Percentiles rank a stretch among this genome's conserved stretches.
Conservation (phyloP, 495 filamentous ascomycete genomes). For the Amphirosellinia nigrospora region DNA sequence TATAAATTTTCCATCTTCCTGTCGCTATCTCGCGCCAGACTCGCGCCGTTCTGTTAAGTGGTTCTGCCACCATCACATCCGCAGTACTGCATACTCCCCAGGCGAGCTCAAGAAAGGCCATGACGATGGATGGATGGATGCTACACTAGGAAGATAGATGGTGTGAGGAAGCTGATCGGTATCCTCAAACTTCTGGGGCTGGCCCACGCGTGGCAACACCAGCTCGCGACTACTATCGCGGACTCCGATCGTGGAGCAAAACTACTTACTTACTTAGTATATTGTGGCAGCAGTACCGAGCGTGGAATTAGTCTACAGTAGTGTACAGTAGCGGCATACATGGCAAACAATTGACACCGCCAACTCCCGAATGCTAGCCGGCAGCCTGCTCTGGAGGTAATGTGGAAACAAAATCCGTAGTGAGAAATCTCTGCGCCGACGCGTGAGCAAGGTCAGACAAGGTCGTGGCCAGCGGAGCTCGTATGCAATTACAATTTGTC, state of each 20-base stretch:
- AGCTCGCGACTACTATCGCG: constrained; percentile 20
- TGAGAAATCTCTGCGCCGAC: constrained; percentile 25
- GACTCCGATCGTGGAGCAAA: neutral
- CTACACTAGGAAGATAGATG: neutral
- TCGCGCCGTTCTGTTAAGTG: constrained; percentile 14
- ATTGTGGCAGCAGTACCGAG: constrained; percentile 3
- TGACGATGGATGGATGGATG: constrained; percentile 6
- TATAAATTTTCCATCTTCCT: constrained; percentile 3
- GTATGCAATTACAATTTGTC: constrained; percentile 16
- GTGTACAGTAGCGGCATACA: constrained; percentile 4
- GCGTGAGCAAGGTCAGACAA: constrained; percentile 27
- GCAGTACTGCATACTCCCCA: constrained; percentile 6
- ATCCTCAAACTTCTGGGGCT: constrained; percentile 25
- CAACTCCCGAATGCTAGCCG: neutral
- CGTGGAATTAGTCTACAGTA: constrained; percentile 4
- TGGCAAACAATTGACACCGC: neutral
- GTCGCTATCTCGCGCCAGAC: constrained; percentile 19
- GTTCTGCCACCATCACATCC: constrained; percentile 13
- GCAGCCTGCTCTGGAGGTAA: constrained; percentile 4
- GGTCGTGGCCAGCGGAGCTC: constrained; percentile 18
- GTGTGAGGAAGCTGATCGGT: constrained; percentile 20
- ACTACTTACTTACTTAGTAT: neutral
- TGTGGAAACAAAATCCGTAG: constrained; percentile 19
- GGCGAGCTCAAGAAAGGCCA: neutral
- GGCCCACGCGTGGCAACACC: constrained; percentile 20